These are phyloP conservation scores for Pseudoturritis turrita DNA, from an alignment of 345 rosid species.

Conservation along the genomic window DNA sequence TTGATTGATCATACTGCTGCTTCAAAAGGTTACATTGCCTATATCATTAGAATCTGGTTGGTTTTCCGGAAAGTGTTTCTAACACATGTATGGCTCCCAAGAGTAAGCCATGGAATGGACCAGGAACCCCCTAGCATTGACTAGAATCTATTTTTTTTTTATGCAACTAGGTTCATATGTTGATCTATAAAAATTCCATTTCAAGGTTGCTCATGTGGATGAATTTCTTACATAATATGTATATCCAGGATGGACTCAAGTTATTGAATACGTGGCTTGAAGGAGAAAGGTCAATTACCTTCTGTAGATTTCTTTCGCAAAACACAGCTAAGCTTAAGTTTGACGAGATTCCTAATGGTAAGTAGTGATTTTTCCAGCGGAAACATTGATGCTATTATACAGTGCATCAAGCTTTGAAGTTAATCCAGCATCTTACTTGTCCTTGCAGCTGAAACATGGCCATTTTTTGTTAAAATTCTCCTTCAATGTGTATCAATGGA, in stretches of 20 bases:
- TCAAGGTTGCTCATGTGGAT: background rate
- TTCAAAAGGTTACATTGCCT: background rate
- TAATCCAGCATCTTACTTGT: constrained; percentile 18
- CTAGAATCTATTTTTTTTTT: background rate
- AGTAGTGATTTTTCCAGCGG: constrained; percentile 17
- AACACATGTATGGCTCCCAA: background rate
- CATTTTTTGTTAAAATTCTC: constrained; percentile 63
- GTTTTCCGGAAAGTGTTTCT: background rate
- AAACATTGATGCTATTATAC: background rate
- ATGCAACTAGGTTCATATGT: background rate
- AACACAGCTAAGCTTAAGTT: constrained; percentile 59
- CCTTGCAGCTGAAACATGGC: constrained; percentile 90
- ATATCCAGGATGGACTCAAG: constrained; percentile 73
- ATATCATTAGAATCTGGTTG: background rate
- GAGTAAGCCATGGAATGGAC: background rate
- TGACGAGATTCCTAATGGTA: constrained; percentile 74
- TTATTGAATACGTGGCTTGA: constrained; percentile 77
- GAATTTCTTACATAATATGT: constrained; percentile 1
- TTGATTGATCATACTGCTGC: background rate
- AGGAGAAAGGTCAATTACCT: constrained; percentile 54
- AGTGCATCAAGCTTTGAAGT: background rate
- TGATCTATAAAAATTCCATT: background rate
- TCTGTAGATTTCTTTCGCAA: constrained; percentile 64
- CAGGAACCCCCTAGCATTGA: background rate
- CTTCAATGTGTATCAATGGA: constrained; percentile 65